Evolutionary conservation across 768 basidiomycete genomes (phyloP).

Genomic region (Boletus sp.): DNA sequence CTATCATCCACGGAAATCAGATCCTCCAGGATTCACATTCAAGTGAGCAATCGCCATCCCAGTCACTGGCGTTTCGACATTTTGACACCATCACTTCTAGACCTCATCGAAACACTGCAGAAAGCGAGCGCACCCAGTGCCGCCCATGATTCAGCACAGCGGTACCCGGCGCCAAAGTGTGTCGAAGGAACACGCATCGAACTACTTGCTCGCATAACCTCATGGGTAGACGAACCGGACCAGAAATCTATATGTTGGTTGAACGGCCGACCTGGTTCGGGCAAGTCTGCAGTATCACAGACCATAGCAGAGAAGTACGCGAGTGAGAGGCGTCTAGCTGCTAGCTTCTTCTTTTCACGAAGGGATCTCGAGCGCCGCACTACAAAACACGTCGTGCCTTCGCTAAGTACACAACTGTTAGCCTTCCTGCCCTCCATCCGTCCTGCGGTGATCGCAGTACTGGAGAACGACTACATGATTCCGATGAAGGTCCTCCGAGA

Average conservation of each 20-base stretch:
- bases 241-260: constrained; percentile 23
- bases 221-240: constrained; percentile 13
- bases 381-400: constrained; percentile 27
- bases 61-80: too few species aligned
- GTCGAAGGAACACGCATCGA: constrained; percentile 6
- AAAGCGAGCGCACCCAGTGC: not conserved
- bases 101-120: too few species aligned
- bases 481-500: constrained; percentile 29
- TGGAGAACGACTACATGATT: constrained; percentile 27
- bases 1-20: too few species aligned
- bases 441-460: constrained; percentile 19
- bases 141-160: constrained; percentile 17
- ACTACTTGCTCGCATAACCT: constrained; percentile 13
- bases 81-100: too few species aligned
- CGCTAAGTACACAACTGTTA: constrained; percentile 33
- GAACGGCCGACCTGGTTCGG: constrained; percentile 26
- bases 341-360: constrained; percentile 38
- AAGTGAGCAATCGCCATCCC: too few species aligned
- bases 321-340: constrained; percentile 24
- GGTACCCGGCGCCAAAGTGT: constrained; percentile 7
- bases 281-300: constrained; percentile 31
- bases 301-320: constrained; percentile 30
- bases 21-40: too few species aligned
- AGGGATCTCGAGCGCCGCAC: constrained; percentile 24
- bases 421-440: constrained; percentile 20